These are phyloP conservation scores for Quercus rubra DNA, from an alignment of 306 rosid species.

Conservation along the genomic window DNA sequence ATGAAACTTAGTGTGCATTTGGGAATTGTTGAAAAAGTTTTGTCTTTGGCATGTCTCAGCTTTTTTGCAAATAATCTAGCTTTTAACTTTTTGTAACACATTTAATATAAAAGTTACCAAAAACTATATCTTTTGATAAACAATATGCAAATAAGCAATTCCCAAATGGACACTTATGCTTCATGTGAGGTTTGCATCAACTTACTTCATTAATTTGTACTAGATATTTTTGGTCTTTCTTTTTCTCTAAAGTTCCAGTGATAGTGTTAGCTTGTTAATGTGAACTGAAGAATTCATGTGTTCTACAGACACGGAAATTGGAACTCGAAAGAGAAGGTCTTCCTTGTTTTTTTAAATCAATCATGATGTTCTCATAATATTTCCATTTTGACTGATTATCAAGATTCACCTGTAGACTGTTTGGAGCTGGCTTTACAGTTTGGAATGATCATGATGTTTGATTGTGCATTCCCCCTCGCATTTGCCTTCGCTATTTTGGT, in stretches of 20 bases:
- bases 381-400: slow-evolving; percentile 15
- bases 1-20: too few species aligned
- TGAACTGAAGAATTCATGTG: neutral
- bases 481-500: slow-evolving; percentile 88
- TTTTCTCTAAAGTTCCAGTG: neutral
- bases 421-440: slow-evolving; percentile 95
- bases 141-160: too few species aligned
- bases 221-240: neutral
- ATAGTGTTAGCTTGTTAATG: neutral
- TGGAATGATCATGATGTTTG: slow-evolving; percentile 98
- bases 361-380: neutral
- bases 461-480: slow-evolving; percentile 92
- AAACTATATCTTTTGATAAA: too few species aligned
- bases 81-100: too few species aligned
- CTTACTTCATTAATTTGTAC: too few species aligned
- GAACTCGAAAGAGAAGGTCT: neutral
- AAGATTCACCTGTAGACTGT: slow-evolving; percentile 58
- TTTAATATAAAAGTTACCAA: too few species aligned
- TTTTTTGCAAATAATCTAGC: too few species aligned
- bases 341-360: slow-evolving; percentile 6
- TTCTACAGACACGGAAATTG: neutral
- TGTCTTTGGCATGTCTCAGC: too few species aligned
- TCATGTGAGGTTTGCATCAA: neutral
- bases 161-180: neutral
- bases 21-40: too few species aligned